These are phyloP conservation scores for Aureobasidium leucospermi DNA, from an alignment of 2,329 filamentous ascomycete species.

Conservation along the genomic window DNA sequence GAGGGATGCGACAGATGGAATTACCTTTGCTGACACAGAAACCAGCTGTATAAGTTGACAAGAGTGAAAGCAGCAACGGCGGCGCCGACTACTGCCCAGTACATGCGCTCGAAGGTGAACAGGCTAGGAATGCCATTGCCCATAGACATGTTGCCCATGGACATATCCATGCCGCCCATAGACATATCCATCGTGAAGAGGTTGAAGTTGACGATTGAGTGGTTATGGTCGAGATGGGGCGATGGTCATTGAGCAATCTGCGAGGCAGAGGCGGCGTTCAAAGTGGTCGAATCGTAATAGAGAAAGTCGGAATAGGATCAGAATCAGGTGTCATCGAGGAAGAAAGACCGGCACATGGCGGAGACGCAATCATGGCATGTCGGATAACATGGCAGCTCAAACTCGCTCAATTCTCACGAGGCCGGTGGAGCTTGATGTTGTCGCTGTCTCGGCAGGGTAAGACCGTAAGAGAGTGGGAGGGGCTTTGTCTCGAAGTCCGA, in stretches of 20 bases:
- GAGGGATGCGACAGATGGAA: conserved; percentile 15
- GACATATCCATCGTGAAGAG: conserved; percentile 17
- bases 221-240: not conserved
- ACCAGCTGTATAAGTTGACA: conserved; percentile 40
- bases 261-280: not conserved
- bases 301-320: not conserved
- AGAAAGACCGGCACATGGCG: not conserved
- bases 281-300: not conserved
- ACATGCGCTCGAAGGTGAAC: conserved; percentile 44
- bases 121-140: conserved; percentile 37
- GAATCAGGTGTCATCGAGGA: not conserved
- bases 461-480: not conserved
- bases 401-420: not conserved
- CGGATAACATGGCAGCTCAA: not conserved
- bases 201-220: not conserved
- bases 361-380: not conserved
- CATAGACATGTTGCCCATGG: conserved; percentile 36
- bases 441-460: not conserved
- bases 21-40: conserved; percentile 45
- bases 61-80: conserved; percentile 37
- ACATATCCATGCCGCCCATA: conserved; percentile 30
- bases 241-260: not conserved
- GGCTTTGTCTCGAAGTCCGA: conserved; percentile 1
- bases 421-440: not conserved
- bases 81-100: conserved; percentile 45